Evolutionary conservation across 805 yeast species (phyloP).

Genomic region (Wickerhamomyces ciferrii): DNA sequence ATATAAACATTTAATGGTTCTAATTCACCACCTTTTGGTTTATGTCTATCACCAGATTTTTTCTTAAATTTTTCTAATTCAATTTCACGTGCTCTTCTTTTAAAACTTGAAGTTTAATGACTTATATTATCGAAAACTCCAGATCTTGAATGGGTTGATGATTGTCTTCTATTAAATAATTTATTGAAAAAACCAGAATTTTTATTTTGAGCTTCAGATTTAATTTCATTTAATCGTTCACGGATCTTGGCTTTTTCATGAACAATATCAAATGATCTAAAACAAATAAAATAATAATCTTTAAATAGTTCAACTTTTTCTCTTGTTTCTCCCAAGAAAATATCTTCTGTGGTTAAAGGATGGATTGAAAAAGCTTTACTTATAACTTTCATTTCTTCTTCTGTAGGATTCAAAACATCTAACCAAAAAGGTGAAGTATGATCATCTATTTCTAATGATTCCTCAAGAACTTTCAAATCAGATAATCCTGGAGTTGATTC

Average conservation of each 20-base stretch:
- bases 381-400: conserved; percentile 91
- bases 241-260: conserved; percentile 55
- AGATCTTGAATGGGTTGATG: conserved; percentile 9
- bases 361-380: conserved; percentile 92
- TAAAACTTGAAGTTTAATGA: conserved; percentile 20
- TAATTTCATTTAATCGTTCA: conserved; percentile 25
- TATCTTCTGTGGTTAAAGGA: conserved; percentile 95
- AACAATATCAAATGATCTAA: conserved; percentile 76
- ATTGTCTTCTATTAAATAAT: conserved; percentile 11
- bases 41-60: conserved; percentile 39
- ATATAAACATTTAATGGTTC: conserved; percentile 91
- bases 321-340: conserved; percentile 86
- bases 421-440: conserved; percentile 82
- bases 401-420: conserved; percentile 88
- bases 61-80: conserved; percentile 33
- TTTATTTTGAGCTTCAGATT: conserved; percentile 1
- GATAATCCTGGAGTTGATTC: conserved; percentile 6
- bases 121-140: conserved; percentile 6
- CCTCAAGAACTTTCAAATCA: conserved; percentile 5
- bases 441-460: conserved; percentile 8
- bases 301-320: conserved; percentile 93
- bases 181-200: conserved; percentile 5
- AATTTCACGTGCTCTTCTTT: conserved; percentile 23
- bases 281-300: conserved; percentile 88
- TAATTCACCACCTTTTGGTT: conserved; percentile 49